Evolutionary conservation across 768 basidiomycete species (phyloP).

Genomic region (Hygrophorus russula): DNA sequence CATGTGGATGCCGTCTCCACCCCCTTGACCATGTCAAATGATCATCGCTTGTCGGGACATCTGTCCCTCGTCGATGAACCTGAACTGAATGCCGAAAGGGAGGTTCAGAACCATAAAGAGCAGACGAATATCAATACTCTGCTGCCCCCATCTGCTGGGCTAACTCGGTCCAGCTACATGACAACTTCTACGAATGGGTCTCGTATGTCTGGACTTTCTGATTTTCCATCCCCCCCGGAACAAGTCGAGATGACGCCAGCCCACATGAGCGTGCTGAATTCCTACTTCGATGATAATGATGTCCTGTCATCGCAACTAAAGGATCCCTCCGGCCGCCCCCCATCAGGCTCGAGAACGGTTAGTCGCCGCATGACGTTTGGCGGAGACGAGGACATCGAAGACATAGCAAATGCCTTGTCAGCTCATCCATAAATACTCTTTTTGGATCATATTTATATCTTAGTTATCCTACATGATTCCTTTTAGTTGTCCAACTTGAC

Average conservation of each 20-base stretch:
- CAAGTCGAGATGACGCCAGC: slow-evolving; percentile 13
- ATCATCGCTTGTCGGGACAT: slow-evolving; percentile 30
- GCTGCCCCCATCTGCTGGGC: slow-evolving; percentile 22
- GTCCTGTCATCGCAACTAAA: not conserved
- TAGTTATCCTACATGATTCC: no score
- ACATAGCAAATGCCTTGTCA: slow-evolving; percentile 1
- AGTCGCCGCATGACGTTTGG: slow-evolving; percentile 15
- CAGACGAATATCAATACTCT: slow-evolving; percentile 14
- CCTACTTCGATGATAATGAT: slow-evolving; percentile 27
- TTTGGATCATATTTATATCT: no score
- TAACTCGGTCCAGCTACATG: slow-evolving; percentile 43
- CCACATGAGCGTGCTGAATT: slow-evolving; percentile 30
- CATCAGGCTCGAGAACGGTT: no score
- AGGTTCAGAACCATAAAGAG: slow-evolving; percentile 10
- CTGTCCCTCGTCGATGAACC: slow-evolving; percentile 16
- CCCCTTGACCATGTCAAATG: slow-evolving; percentile 29
- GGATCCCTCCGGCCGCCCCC: not conserved
- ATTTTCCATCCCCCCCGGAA: slow-evolving; percentile 59
- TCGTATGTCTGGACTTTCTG: slow-evolving; percentile 60
- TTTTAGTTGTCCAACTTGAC: no score
- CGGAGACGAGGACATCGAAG: slow-evolving; percentile 15
- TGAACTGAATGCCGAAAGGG: slow-evolving; percentile 5
- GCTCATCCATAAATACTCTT: not conserved
- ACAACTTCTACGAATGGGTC: slow-evolving; percentile 45
- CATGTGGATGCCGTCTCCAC: slow-evolving; percentile 38